These are phyloP conservation scores for Crithidia sp. DNA, from an alignment of 208 protist genomes.

Conservation along the genomic window DNA sequence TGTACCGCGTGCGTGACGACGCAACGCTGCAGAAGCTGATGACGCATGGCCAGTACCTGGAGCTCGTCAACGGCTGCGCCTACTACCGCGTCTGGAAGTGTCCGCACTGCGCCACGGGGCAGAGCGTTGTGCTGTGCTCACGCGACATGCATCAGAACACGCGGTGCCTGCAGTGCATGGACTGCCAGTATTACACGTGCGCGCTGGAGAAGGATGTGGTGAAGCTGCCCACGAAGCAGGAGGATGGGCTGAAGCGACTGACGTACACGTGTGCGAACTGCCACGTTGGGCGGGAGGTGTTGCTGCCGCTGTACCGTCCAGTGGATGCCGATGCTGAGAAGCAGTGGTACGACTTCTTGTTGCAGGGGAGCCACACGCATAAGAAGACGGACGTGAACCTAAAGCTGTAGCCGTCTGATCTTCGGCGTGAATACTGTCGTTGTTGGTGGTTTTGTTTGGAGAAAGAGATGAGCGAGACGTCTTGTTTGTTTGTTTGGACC, in stretches of 20 bases:
- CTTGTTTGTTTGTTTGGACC: too few species aligned
- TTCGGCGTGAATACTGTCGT: not conserved
- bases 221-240: conserved; percentile 78
- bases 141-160: conserved; percentile 85
- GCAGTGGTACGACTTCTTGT: conserved; percentile 83
- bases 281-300: conserved; percentile 68
- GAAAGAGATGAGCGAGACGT: too few species aligned
- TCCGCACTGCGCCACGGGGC: conserved; percentile 57
- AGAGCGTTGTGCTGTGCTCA: conserved; percentile 69
- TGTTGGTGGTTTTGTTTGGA: too few species aligned
- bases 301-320: conserved; percentile 77
- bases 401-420: conserved; percentile 39
- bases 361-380: conserved; percentile 65
- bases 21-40: conserved; percentile 62
- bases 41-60: conserved; percentile 76
- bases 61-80: conserved; percentile 76
- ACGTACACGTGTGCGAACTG: conserved; percentile 86
- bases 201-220: conserved; percentile 72
- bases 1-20: conserved; percentile 81
- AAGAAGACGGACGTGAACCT: conserved; percentile 55
- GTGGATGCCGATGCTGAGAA: conserved; percentile 70
- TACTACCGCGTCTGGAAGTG: conserved; percentile 88
- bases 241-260: conserved; percentile 83
- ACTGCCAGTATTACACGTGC: conserved; percentile 90
- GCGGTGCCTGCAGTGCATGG: conserved; percentile 82